These are phyloP conservation scores for Talaromyces nanjingensis DNA, from an alignment of 495 filamentous ascomycete genomes.

Conservation along the genomic window DNA sequence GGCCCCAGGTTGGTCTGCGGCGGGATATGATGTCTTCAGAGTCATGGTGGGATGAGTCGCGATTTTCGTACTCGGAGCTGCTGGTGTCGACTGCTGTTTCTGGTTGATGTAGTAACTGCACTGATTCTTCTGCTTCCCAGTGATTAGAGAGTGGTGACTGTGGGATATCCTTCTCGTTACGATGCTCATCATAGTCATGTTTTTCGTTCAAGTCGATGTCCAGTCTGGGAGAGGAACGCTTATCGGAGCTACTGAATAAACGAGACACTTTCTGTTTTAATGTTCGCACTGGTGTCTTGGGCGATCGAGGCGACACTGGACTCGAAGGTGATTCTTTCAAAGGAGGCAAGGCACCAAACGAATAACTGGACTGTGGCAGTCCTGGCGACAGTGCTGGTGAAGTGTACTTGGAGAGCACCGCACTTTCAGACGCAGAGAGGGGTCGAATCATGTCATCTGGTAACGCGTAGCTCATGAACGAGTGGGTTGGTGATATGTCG, in stretches of 20 bases:
- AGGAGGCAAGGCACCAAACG: constrained; percentile 4
- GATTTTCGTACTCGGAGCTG: background rate
- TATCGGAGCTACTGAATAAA: constrained; percentile 3
- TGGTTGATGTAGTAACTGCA: background rate
- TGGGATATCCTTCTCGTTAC: background rate
- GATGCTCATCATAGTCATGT: background rate
- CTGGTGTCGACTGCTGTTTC: background rate
- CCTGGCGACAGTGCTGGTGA: background rate
- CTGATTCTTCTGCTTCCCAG: background rate
- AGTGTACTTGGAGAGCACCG: background rate
- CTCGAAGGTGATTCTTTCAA: background rate
- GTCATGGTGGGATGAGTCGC: background rate
- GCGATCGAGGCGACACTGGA: background rate
- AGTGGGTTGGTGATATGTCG: background rate
- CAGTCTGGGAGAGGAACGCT: background rate
- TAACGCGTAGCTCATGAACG: background rate
- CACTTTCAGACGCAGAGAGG: constrained; percentile 8
- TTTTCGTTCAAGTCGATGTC: background rate
- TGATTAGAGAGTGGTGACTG: background rate
- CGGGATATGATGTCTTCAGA: background rate
- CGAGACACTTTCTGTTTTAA: constrained; percentile 8
- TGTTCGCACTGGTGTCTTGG: background rate
- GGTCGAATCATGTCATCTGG: constrained; percentile 5
- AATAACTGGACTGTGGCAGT: background rate
- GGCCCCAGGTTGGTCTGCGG: background rate